Evolutionary conservation across 257 asterid genomes (phyloP).

Genomic region (Henckelia pumila): DNA sequence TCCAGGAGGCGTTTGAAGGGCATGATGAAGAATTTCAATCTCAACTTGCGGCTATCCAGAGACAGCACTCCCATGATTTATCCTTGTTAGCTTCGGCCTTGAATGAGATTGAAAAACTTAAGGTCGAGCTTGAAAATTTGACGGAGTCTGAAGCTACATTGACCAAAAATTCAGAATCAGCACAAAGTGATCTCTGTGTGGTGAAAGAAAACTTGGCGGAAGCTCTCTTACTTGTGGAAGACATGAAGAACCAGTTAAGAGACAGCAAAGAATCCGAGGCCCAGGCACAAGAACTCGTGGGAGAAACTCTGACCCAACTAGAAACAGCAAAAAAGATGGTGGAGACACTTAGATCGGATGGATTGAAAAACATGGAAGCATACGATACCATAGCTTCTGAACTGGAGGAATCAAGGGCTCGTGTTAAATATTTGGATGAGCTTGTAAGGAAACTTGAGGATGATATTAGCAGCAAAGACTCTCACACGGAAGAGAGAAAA

Average conservation of each 20-base stretch:
- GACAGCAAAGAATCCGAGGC: constrained; percentile 66
- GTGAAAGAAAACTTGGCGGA: constrained; percentile 51
- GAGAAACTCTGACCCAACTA: constrained; percentile 65
- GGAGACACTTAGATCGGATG: constrained; percentile 57
- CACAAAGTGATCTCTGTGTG: constrained; percentile 41
- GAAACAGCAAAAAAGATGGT: constrained; percentile 61
- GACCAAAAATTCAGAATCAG: constrained; percentile 41
- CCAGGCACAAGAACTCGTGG: constrained; percentile 44
- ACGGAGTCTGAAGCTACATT: constrained; percentile 54
- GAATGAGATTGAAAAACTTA: constrained; percentile 64
- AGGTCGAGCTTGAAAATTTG: constrained; percentile 50
- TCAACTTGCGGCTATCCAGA: constrained; percentile 40
- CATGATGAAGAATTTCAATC: constrained; percentile 27
- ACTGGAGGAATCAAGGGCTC: constrained; percentile 68
- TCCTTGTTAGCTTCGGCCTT: constrained; percentile 55
- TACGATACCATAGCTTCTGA: constrained; percentile 46
- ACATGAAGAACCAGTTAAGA: constrained; percentile 54
- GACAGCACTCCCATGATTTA: constrained; percentile 43
- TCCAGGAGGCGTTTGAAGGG: constrained; percentile 27
- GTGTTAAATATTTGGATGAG: constrained; percentile 53
- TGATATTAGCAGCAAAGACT: constrained; percentile 20
- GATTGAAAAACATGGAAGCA: constrained; percentile 48
- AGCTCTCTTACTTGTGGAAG: constrained; percentile 53
- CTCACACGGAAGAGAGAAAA: constrained; percentile 22
- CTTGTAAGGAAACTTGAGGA: constrained; percentile 55